Base-by-base conservation (phyloP, 2,329 filamentous ascomycete species). In the Pyricularia sp. region DNA sequence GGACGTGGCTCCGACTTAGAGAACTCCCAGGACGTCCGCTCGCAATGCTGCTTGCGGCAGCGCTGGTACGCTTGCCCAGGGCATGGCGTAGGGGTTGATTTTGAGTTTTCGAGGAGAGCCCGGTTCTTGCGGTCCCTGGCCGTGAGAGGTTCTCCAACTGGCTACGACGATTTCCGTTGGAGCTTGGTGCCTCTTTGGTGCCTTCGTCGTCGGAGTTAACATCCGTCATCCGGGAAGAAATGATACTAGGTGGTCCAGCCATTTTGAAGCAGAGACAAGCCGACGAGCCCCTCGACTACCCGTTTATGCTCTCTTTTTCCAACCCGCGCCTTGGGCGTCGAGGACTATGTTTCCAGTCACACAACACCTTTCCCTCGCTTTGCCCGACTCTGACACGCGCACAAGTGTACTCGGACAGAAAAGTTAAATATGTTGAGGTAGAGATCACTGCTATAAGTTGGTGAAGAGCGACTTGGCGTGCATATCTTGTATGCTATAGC, bases 1-100 rank as follows among this genome's bases (percentile, higher is more conserved):
- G 93, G 24, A 96, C 92, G 79, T 99, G 94, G 57, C 90, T 94
- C 72, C 88, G 85, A 73, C 88, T 92, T 60, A 88, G 81, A 57
- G 90, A 82, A 69, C 88, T 93, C 19, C 80, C 82, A 64, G 80
- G 88, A 68, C 82, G 82, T 69, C 76, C 85, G 44, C 79, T 77
- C 33, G 74, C 76, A 31, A 78, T 68, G 69, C 75, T 77, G 70
- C 75, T 77, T 53, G 67, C 72, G 4, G 71, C 69, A 8, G 70
- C 70, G 64, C 78, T 81, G 24, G 72, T 72, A 65, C 79, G 74
- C 69, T 81, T 80, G 3, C 76, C 76, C 68, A 76, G 75, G 66
- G 73, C 79, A 68, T 73, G 84, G 66, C 87, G 82, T 64, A 87
- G 81, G 24, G 82, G 78, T 40, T 85, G 80, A 16, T 78, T 75